phyloP scores from a whole-genome alignment of 2,329 filamentous ascomycete genomes.

The Monosporascus ibericus region DNA sequence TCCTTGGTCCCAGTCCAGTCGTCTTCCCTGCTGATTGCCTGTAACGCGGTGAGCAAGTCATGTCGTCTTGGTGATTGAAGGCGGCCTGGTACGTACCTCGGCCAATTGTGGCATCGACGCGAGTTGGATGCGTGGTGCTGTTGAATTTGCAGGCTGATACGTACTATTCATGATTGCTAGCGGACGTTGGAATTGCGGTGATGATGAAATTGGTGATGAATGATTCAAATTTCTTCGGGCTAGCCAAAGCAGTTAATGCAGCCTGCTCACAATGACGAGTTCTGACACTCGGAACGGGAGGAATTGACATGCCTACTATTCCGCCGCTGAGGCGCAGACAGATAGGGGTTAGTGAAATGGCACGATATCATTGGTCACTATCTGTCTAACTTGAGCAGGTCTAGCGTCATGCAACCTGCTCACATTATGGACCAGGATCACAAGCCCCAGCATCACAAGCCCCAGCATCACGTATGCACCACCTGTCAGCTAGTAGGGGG shows the following conservation, averaged over 20 bases:
- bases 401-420: too few species aligned
- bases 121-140: conserved; percentile 22
- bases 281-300: conserved; percentile 4
- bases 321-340: too few species aligned
- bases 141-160: conserved; percentile 10
- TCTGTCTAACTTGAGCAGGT: too few species aligned
- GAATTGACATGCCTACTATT: conserved; percentile 4
- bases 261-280: conserved; percentile 13
- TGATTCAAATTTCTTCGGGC: conserved; percentile 3
- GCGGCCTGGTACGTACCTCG: conserved; percentile 24
- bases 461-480: too few species aligned
- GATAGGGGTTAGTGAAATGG: not conserved
- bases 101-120: conserved; percentile 30
- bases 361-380: too few species aligned
- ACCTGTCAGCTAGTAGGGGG: too few species aligned
- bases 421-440: too few species aligned
- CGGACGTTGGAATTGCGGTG: not conserved
- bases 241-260: conserved; percentile 14
- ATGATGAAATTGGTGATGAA: conserved; percentile 6
- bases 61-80: conserved; percentile 7
- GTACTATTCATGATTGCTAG: conserved; percentile 16
- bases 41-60: conserved; percentile 21
- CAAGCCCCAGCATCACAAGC: too few species aligned
- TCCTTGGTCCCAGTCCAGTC: conserved; percentile 41
- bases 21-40: conserved; percentile 33